Conservation (phyloP, 1,284 basidiomycete species). For the Austroboletus niveus region DNA sequence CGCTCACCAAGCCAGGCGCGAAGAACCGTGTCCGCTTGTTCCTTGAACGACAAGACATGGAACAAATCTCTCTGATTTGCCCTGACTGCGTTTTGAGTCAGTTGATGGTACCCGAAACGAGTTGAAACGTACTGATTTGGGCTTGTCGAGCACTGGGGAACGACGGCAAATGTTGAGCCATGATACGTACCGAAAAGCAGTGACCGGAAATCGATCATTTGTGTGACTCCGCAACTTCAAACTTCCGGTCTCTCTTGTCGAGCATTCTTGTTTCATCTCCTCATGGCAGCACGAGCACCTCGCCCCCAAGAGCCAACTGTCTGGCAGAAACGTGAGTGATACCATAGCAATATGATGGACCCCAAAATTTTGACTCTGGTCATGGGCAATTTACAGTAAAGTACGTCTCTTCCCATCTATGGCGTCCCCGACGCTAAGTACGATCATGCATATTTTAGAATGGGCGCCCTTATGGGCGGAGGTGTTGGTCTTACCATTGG, state of each 20-base stretch:
- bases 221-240: not conserved
- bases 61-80: conserved; percentile 84
- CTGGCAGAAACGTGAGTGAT: conserved; percentile 70
- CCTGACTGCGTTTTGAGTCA: conserved; percentile 54
- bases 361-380: conserved; percentile 17
- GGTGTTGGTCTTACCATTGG: conserved; percentile 93
- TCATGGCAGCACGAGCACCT: conserved; percentile 34
- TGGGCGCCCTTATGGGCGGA: conserved; percentile 91
- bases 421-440: conserved; percentile 9
- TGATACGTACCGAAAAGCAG: conserved; percentile 2
- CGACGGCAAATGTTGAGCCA: conserved; percentile 37
- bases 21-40: conserved; percentile 73
- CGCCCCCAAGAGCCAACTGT: conserved; percentile 56
- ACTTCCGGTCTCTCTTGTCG: not conserved
- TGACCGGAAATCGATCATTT: not conserved
- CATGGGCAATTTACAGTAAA: conserved; percentile 40
- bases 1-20: conserved; percentile 75
- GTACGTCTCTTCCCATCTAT: conserved; percentile 33
- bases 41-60: conserved; percentile 72
- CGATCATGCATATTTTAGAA: conserved; percentile 46
- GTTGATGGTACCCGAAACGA: not conserved
- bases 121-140: conserved; percentile 69
- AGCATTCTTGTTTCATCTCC: not conserved
- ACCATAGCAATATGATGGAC: not conserved
- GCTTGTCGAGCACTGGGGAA: conserved; percentile 80